Conservation (phyloP, 208 protist species). For the Borovskyia barvae region DNA sequence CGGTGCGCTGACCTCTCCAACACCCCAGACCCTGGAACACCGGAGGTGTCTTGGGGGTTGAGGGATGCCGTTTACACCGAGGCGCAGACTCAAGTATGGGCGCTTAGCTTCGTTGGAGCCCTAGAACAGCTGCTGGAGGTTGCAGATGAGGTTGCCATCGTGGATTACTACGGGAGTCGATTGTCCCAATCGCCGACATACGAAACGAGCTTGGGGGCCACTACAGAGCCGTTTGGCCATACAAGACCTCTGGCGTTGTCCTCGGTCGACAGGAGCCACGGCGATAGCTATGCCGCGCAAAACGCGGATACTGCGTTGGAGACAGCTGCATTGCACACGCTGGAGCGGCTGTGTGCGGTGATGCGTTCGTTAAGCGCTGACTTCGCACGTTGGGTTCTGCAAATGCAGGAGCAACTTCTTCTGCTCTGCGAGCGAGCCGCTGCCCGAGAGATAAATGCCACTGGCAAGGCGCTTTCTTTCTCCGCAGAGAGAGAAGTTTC, state of each 20-base stretch:
- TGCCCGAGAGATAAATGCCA: too few relatives aligned
- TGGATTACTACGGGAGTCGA: conserved; percentile 19
- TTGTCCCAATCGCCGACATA: conserved; percentile 4
- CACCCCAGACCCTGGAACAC: background rate
- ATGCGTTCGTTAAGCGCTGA: conserved; percentile 31
- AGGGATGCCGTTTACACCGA: conserved; percentile 12
- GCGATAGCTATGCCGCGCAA: background rate
- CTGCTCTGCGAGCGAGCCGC: background rate
- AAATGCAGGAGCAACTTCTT: conserved; percentile 32
- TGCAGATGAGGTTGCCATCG: conserved; percentile 33
- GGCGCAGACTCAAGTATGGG: conserved; percentile 8
- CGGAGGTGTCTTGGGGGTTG: too few relatives aligned
- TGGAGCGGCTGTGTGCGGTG: conserved; percentile 34
- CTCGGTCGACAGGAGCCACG: too few relatives aligned
- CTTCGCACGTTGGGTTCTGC: conserved; percentile 44
- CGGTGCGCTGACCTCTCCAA: background rate
- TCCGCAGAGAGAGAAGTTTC: too few relatives aligned
- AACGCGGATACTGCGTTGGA: conserved; percentile 25
- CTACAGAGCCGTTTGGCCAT: too few relatives aligned
- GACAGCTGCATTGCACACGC: conserved; percentile 23
- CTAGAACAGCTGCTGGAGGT: conserved; percentile 31
- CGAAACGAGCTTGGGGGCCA: background rate
- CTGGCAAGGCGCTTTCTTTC: too few relatives aligned
- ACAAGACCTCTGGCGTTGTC: too few relatives aligned
- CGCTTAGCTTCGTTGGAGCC: conserved; percentile 3